Conservation (phyloP, 169 alveolate genomes). For the Plasmodium vivax region DNA sequence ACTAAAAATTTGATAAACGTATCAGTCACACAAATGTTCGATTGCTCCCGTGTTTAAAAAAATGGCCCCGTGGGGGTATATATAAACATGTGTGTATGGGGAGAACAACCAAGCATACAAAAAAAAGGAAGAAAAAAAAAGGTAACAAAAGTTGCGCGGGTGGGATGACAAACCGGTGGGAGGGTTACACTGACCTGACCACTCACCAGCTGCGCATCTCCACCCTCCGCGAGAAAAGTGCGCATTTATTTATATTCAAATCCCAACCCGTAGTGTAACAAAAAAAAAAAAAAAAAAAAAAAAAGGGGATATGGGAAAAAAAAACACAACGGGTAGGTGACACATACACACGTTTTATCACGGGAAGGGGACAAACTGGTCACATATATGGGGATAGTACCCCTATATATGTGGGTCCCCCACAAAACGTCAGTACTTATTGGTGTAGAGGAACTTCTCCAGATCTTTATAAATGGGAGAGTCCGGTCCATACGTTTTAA, state of each 20-base stretch:
- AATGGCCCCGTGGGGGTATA: background rate
- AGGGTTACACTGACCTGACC: background rate
- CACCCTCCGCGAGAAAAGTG: background rate
- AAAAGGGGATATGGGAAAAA: background rate
- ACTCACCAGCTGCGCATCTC: background rate
- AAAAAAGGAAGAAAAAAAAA: background rate
- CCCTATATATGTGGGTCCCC: background rate
- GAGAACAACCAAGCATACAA: background rate
- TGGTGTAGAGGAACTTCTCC: slow-evolving; percentile 60
- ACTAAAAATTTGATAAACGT: background rate
- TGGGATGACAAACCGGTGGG: background rate
- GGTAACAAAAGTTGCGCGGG: background rate
- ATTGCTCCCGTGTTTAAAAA: background rate
- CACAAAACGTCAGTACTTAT: background rate
- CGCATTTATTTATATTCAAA: background rate
- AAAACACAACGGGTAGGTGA: background rate
- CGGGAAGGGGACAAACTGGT: background rate
- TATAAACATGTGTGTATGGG: background rate
- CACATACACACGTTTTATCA: background rate
- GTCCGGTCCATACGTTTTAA: slow-evolving; percentile 67
- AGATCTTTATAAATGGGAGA: slow-evolving; percentile 59
- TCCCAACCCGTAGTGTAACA: background rate
- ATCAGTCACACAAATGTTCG: background rate
- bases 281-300: background rate
- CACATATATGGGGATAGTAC: background rate